phyloP scores from a whole-genome alignment of 768 basidiomycete species.

The Tephrocybe sp. region DNA sequence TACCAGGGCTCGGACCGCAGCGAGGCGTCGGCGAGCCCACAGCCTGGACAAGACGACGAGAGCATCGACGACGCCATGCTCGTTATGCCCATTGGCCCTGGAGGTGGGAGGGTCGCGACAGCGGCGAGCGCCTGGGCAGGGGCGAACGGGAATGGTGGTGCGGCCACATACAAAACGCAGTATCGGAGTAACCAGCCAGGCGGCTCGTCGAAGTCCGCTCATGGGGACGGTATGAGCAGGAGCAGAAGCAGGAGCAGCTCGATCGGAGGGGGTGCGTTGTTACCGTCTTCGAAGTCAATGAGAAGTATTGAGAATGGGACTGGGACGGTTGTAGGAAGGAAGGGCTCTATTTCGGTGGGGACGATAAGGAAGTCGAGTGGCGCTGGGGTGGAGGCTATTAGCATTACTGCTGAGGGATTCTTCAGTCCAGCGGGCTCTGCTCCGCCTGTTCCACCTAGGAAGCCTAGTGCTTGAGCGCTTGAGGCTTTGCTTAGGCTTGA shows the following conservation, averaged over 20 bases:
- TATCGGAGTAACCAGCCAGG: conserved; percentile 35
- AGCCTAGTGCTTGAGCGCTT: background rate
- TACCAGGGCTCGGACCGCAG: conserved; percentile 13
- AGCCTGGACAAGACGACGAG: conserved; percentile 54
- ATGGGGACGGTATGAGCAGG: conserved; percentile 30
- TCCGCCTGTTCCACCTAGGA: conserved; percentile 31
- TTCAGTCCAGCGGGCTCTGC: conserved; percentile 55
- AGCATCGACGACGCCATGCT: conserved; percentile 76
- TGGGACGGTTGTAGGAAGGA: conserved; percentile 37
- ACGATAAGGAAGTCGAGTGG: conserved; percentile 64
- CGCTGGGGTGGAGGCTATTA: conserved; percentile 72
- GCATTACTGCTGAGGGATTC: conserved; percentile 78
- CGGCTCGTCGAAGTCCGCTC: conserved; percentile 30
- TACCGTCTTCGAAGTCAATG: conserved; percentile 48
- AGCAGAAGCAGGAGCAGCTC: conserved; percentile 21
- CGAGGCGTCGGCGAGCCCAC: conserved; percentile 18
- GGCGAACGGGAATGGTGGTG: conserved; percentile 6
- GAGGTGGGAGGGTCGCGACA: conserved; percentile 10
- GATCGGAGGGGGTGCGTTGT: conserved; percentile 14
- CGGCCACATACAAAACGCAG: conserved; percentile 33
- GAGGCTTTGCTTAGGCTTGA: background rate
- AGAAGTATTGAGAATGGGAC: conserved; percentile 62
- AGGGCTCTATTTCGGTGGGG: conserved; percentile 67
- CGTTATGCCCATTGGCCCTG: conserved; percentile 67
- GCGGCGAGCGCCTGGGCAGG: conserved; percentile 41